Evolutionary conservation across 2,329 filamentous ascomycete genomes (phyloP).

Genomic region (Orbilia blumenaviensis): DNA sequence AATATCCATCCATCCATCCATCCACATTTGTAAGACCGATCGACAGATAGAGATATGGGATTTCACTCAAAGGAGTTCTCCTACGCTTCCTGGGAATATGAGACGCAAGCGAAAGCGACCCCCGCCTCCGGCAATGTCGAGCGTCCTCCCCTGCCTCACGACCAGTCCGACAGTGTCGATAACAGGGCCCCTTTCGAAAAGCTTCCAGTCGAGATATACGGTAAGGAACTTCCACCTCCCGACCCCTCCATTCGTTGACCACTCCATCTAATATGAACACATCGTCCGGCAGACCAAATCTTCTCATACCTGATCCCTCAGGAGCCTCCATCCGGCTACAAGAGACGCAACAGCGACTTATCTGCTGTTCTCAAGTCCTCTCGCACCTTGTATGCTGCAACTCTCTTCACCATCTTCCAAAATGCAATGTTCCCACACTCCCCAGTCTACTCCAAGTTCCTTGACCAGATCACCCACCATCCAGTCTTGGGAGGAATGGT

Average conservation of each 20-base stretch:
- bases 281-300: conserved; percentile 69
- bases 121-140: conserved; percentile 3
- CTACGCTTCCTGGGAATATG: conserved; percentile 49
- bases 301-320: conserved; percentile 79
- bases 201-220: conserved; percentile 75
- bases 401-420: conserved; percentile 77
- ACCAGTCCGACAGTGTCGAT: conserved; percentile 12
- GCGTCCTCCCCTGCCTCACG: conserved; percentile 10
- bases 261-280: too few relatives aligned
- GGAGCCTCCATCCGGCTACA: conserved; percentile 77
- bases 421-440: conserved; percentile 86
- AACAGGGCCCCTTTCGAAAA: conserved; percentile 68
- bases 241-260: conserved; percentile 7
- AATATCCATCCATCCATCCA: not conserved
- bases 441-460: conserved; percentile 81
- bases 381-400: conserved; percentile 76
- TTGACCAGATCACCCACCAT: conserved; percentile 73
- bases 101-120: conserved; percentile 34
- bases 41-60: conserved; percentile 29
- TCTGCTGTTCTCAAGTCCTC: conserved; percentile 80
- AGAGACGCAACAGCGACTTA: conserved; percentile 79
- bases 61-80: conserved; percentile 50
- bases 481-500: conserved; percentile 77
- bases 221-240: conserved; percentile 64
- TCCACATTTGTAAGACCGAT: not conserved